Evolutionary conservation across 805 yeast species (phyloP).

Genomic region (Candida krabiensis): DNA sequence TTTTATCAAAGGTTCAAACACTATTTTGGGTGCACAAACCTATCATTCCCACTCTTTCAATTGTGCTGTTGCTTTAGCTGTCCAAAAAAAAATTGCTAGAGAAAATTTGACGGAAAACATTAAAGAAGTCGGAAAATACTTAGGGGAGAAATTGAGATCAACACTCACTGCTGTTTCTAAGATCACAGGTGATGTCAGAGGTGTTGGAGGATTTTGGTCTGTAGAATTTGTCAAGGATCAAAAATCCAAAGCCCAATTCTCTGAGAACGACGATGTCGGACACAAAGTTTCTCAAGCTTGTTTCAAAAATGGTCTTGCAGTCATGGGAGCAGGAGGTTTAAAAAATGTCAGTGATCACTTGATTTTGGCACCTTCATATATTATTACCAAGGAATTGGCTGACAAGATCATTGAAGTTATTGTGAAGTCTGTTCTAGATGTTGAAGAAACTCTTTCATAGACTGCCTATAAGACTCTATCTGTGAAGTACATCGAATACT

Average conservation of each 20-base stretch:
- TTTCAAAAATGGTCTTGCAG: conserved; percentile 40
- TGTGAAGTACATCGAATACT: too few species aligned
- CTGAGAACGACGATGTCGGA: conserved; percentile 29
- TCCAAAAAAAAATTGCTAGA: conserved; percentile 35
- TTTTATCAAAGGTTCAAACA: too few species aligned
- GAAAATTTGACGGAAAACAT: conserved; percentile 41
- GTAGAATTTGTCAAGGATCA: conserved; percentile 50
- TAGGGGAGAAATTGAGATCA: conserved; percentile 27
- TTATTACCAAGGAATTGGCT: conserved; percentile 36
- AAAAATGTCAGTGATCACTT: conserved; percentile 46
- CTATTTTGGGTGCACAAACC: too few species aligned
- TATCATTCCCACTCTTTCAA: too few species aligned
- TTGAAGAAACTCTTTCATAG: too few species aligned
- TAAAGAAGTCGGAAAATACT: conserved; percentile 43
- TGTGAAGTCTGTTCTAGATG: conserved; percentile 15
- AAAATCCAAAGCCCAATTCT: conserved; percentile 46
- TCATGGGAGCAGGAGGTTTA: conserved; percentile 42
- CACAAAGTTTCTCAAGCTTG: conserved; percentile 34
- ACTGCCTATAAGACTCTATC: too few species aligned
- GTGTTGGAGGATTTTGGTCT: conserved; percentile 56
- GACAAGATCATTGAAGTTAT: conserved; percentile 29
- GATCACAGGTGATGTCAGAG: conserved; percentile 53
- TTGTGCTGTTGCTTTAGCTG: conserved; percentile 28
- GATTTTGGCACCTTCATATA: conserved; percentile 45
- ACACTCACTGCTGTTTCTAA: too few species aligned